Conservation (phyloP, 1,284 basidiomycete genomes). For the Ceratobasidium sp. region DNA sequence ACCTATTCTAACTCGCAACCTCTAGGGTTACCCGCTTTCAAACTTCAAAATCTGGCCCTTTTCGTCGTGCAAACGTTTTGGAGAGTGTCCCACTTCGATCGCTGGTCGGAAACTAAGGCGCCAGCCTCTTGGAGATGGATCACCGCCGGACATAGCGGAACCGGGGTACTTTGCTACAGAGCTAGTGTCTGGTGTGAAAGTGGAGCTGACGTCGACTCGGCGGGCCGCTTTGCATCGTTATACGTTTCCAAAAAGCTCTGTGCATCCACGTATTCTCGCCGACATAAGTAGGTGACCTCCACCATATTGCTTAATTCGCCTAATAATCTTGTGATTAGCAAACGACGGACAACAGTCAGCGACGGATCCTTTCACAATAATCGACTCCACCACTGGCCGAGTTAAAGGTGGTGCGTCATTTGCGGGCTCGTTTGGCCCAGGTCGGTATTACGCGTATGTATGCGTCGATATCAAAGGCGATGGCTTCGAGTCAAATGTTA, state of each 20-base stretch:
- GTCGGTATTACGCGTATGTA: constrained; percentile 69
- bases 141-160: constrained; percentile 46
- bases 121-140: constrained; percentile 29
- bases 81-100: constrained; percentile 40
- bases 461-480: constrained; percentile 73
- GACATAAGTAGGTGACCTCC: constrained; percentile 47
- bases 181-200: constrained; percentile 49
- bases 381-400: constrained; percentile 64
- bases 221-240: constrained; percentile 51
- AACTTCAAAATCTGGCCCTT: constrained; percentile 43
- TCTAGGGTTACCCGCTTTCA: constrained; percentile 28
- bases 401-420: constrained; percentile 62
- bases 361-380: constrained; percentile 62
- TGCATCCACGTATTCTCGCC: constrained; percentile 49
- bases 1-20: not conserved
- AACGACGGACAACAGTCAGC: constrained; percentile 70
- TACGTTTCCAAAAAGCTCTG: constrained; percentile 50
- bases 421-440: constrained; percentile 68
- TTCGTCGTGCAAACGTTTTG: constrained; percentile 35
- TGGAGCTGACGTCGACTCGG: constrained; percentile 50
- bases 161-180: constrained; percentile 51
- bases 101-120: constrained; percentile 20
- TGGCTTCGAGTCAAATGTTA: constrained; percentile 62
- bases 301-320: constrained; percentile 54
- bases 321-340: constrained; percentile 69